These are phyloP conservation scores for Phytophthora brassicae DNA, from an alignment of 352 stramenopile species.

Conservation along the genomic window DNA sequence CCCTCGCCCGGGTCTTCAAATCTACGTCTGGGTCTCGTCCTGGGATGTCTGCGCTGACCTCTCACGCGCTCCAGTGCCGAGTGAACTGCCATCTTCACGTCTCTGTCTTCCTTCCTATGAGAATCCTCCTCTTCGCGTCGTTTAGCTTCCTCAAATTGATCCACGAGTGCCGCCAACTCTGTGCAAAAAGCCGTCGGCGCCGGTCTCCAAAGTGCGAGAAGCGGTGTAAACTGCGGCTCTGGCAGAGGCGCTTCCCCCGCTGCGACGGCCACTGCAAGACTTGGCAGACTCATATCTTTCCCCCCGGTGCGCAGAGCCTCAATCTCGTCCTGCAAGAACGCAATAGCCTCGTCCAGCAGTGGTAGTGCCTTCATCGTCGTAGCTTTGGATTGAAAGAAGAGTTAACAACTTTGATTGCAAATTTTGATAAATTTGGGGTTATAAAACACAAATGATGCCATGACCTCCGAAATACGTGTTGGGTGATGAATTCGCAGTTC, in stretches of 20 bases:
- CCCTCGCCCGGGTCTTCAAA: slow-evolving; percentile 37
- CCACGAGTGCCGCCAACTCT: slow-evolving; percentile 47
- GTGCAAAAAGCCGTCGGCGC: slow-evolving; percentile 15
- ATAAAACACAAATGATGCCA: no score
- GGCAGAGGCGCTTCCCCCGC: slow-evolving; percentile 42
- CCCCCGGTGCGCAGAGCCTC: slow-evolving; percentile 39
- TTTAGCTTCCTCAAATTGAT: slow-evolving; percentile 39
- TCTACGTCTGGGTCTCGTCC: slow-evolving; percentile 32
- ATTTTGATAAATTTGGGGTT: no score
- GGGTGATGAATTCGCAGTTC: no score
- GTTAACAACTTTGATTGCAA: no score
- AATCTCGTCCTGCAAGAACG: slow-evolving; percentile 58
- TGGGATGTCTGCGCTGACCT: slow-evolving; percentile 14
- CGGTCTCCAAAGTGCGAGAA: slow-evolving; percentile 55
- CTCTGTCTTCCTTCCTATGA: slow-evolving; percentile 13
- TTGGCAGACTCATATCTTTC: slow-evolving; percentile 38
- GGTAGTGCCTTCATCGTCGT: slow-evolving; percentile 29
- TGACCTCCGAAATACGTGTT: no score
- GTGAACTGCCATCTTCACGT: slow-evolving; percentile 11
- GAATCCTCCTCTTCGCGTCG: slow-evolving; percentile 24
- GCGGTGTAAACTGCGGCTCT: slow-evolving; percentile 41
- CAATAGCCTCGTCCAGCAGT: slow-evolving; percentile 58
- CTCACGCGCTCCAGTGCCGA: slow-evolving; percentile 29
- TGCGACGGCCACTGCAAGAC: slow-evolving; percentile 33
- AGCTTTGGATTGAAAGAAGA: not conserved